Percentiles rank a stretch among this genome's conserved stretches.
Evolutionary conservation across 2,329 filamentous ascomycete species (phyloP).

Genomic region (Lasiodiplodia citricola): DNA sequence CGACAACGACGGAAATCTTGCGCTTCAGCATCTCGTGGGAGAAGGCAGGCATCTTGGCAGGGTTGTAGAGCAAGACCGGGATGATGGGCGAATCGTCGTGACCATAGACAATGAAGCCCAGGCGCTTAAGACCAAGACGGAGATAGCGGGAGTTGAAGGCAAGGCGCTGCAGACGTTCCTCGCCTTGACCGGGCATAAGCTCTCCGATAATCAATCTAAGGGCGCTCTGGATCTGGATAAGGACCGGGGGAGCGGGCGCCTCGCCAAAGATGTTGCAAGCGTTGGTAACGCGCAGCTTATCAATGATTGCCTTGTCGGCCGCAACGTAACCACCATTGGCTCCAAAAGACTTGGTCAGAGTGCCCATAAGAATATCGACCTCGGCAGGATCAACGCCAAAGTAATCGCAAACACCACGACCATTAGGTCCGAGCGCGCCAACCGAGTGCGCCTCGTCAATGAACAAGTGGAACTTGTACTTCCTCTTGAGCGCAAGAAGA

Average conservation of each 20-base stretch:
- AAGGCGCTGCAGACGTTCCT: conserved; percentile 92
- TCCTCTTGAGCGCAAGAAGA: conserved; percentile 82
- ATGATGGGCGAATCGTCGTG: conserved; percentile 98
- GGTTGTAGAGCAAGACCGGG: conserved; percentile 92
- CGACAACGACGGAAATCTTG: conserved; percentile 96
- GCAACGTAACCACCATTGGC: conserved; percentile 97
- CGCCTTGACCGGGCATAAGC: conserved; percentile 85
- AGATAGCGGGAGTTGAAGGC: conserved; percentile 99
- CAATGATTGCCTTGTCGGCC: conserved; percentile 86
- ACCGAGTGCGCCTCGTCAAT: conserved; percentile 97
- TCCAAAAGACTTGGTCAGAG: conserved; percentile 96
- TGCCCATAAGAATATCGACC: conserved; percentile 97
- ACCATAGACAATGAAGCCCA: conserved; percentile 95
- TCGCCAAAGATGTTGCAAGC: conserved; percentile 87
- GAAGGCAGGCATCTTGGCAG: conserved; percentile 98
- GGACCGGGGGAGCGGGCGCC: conserved; percentile 82
- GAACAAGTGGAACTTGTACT: conserved; percentile 97
- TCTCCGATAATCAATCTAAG: conserved; percentile 90
- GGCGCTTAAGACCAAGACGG: conserved; percentile 93
- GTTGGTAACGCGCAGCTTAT: conserved; percentile 86
- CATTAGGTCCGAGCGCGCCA: conserved; percentile 85
- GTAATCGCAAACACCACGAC: conserved; percentile 95
- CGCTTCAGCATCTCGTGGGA: conserved; percentile 98
- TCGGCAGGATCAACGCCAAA: conserved; percentile 87
- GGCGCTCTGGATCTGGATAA: conserved; percentile 88